Evolutionary conservation across 371 early-diverging fungal genomes (phyloP).

Genomic region (Blastocladiella emersonii): DNA sequence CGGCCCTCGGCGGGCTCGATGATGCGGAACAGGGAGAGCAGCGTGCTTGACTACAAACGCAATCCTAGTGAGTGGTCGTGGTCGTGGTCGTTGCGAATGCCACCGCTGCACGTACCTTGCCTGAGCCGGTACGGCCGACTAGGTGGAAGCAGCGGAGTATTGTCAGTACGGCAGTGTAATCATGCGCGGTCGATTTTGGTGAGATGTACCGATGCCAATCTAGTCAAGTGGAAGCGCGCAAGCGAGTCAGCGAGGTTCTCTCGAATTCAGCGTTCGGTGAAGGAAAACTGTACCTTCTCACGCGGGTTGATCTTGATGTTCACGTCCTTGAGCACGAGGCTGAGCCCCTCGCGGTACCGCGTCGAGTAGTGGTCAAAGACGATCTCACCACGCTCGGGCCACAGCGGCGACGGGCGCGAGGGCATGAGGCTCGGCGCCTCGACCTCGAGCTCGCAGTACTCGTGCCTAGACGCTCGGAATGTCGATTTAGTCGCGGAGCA

Average conservation of each 20-base stretch:
- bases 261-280: constrained; percentile 24
- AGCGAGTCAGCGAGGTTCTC: not conserved
- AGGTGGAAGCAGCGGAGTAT: no score
- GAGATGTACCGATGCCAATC: not conserved
- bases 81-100: no score
- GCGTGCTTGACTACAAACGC: constrained; percentile 65
- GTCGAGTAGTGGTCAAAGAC: constrained; percentile 20
- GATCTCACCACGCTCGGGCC: constrained; percentile 28
- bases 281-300: no score
- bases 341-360: constrained; percentile 22
- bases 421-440: constrained; percentile 23
- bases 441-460: constrained; percentile 32
- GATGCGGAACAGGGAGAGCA: constrained; percentile 59
- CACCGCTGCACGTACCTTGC: no score
- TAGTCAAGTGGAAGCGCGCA: no score
- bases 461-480: not conserved
- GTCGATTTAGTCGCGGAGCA: not conserved
- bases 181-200: no score
- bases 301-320: constrained; percentile 18
- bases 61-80: no score
- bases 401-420: constrained; percentile 10
- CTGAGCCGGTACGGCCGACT: constrained; percentile 1
- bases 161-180: no score
- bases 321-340: constrained; percentile 23
- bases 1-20: constrained; percentile 52